Conservation (phyloP, 345 rosid genomes). For the Tarenaya hassleriana region DNA sequence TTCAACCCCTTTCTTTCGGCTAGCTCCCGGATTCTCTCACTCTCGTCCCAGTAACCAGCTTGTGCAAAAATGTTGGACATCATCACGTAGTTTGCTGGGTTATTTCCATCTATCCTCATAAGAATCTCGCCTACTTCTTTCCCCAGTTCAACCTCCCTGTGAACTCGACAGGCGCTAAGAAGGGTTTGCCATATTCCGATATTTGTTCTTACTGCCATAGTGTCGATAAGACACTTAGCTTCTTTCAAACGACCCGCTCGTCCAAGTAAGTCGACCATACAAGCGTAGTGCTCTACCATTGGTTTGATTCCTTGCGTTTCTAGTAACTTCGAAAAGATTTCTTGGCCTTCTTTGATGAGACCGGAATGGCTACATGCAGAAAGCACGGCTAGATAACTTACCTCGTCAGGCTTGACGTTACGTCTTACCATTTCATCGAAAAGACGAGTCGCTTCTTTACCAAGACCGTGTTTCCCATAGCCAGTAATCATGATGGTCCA, state of each 20-base stretch:
- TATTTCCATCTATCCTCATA: conserved; percentile 43
- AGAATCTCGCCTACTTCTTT: conserved; percentile 59
- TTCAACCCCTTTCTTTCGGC: conserved; percentile 44
- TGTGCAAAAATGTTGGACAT: conserved; percentile 74
- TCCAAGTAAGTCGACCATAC: conserved; percentile 81
- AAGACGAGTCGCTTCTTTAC: conserved; percentile 43
- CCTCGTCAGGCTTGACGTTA: conserved; percentile 59
- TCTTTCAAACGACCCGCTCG: conserved; percentile 68
- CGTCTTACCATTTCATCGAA: conserved; percentile 50
- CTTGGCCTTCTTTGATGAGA: conserved; percentile 53
- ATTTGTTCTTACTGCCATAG: conserved; percentile 59
- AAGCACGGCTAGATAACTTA: conserved; percentile 70
- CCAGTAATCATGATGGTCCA: conserved; percentile 94
- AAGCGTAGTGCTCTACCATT: conserved; percentile 76
- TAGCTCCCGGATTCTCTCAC: conserved; percentile 48
- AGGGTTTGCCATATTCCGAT: conserved; percentile 86
- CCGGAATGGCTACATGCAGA: conserved; percentile 93
- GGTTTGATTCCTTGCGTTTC: conserved; percentile 34
- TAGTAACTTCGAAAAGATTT: conserved; percentile 45
- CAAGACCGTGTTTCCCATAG: conserved; percentile 85
- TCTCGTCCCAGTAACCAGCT: conserved; percentile 62
- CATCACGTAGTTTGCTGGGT: conserved; percentile 77
- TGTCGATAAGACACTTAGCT: conserved; percentile 56
- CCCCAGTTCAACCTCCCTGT: conserved; percentile 59
- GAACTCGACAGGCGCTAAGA: conserved; percentile 75